phyloP scores from a whole-genome alignment of 345 rosid species.

The Gossypium sturtianum region DNA sequence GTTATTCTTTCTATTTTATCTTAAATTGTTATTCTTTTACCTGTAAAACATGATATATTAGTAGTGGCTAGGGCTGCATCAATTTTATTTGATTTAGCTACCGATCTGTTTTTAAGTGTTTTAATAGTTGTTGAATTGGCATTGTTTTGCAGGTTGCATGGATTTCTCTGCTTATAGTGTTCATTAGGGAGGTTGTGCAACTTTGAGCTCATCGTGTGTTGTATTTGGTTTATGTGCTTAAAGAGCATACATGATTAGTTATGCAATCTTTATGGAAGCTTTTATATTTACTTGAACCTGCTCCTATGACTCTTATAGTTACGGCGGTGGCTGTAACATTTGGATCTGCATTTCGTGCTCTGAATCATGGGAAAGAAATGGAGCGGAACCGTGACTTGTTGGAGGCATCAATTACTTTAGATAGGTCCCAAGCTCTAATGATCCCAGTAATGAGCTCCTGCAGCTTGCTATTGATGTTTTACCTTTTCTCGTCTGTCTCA shows the following conservation, averaged over 20 bases:
- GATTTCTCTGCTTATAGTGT: conserved; percentile 19
- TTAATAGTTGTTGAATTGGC: background rate
- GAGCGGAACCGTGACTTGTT: conserved; percentile 82
- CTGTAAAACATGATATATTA: background rate
- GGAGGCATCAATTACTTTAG: conserved; percentile 78
- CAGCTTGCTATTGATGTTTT: conserved; percentile 94
- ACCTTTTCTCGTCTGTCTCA: conserved; percentile 84
- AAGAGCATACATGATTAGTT: conserved; percentile 7
- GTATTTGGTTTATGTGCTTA: conserved; percentile 6
- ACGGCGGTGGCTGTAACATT: conserved; percentile 88
- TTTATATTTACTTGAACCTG: conserved; percentile 78
- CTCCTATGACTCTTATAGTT: conserved; percentile 68
- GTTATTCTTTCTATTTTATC: background rate
- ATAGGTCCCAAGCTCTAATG: conserved; percentile 87
- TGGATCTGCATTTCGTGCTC: conserved; percentile 84
- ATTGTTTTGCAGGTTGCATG: conserved; percentile 38
- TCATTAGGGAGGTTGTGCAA: conserved; percentile 23
- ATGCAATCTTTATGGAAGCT: conserved; percentile 90
- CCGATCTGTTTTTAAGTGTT: conserved; percentile 1
- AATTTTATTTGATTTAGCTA: background rate
- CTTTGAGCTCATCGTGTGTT: conserved; percentile 14
- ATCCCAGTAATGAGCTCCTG: conserved; percentile 97
- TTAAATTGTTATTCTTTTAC: background rate
- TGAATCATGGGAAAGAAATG: conserved; percentile 93
- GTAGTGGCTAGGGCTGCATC: background rate